Base-by-base conservation (phyloP, 2,329 filamentous ascomycete species). In the Didymellaceae sp. region DNA sequence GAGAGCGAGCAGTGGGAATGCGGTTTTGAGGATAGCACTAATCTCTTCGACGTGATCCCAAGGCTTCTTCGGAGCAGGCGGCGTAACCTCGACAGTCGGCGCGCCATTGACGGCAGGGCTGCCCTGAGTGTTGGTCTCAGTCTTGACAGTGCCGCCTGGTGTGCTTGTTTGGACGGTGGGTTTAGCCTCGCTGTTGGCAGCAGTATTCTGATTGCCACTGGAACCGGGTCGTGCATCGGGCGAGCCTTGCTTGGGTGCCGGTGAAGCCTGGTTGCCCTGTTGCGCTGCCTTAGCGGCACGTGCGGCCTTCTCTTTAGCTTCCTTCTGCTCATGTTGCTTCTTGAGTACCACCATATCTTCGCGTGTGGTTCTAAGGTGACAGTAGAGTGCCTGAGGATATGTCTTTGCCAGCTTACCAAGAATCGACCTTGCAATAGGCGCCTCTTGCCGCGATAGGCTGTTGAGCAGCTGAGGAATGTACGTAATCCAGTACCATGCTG, bases 401-500 rank as follows among this genome's bases (percentile, higher is more conserved):
- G 89, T 86, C 77, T 97, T 97, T 43, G 94, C 94, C 67, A 99
- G 91, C 78, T 94, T 96, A 18, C 91, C 83, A 14, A 99, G 82
- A 40, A 99, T 90, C 41, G 85, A 84, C 70, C 94, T 89, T 34
- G 93, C 90, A 38, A 95, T 88, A 4, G 86, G 86, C 10, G 91
- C 93, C 74, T 99, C 95, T 63, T 93, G 92, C 67, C 97, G 88
- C 2, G 90, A 90, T 41, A 99, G 81, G 43, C 93, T 94, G 33
- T 91, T 93, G 24, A 99, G 84, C 32, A 99, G 82, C 74, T 99
- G 94, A 14, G 94, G 94, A 57, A 99, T 97, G 72, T 96, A 99
- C 0, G 93, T 97, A 62, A 97, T 97, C 94, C 94, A 99, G 76
- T 97, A 99, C 94, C 94, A 99, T 10, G 96, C 91, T 0, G 92